A percentile compares a stretch with the other conserved stretches of the same genome.
These are phyloP conservation scores for Giardia duodenalis DNA, from an alignment of 208 protist species.

Conservation along the genomic window DNA sequence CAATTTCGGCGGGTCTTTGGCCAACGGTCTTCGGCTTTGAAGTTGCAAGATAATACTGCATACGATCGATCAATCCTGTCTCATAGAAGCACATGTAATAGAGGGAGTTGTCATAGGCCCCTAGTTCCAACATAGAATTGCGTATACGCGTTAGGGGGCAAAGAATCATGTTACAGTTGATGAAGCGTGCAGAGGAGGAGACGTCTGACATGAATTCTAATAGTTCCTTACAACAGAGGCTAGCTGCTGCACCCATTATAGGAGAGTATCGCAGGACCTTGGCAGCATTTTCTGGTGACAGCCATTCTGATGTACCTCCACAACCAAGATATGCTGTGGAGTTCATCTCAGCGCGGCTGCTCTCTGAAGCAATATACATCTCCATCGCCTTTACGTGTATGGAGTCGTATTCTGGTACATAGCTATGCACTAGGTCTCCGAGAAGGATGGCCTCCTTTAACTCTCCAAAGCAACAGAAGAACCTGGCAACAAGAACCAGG, in stretches of 20 bases:
- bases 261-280: background rate
- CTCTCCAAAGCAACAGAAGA: background rate
- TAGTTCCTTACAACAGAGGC: no score
- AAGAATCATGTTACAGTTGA: background rate
- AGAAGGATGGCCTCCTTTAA: background rate
- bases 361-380: no score
- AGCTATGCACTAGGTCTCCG: no score
- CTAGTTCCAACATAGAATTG: background rate
- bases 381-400: no score
- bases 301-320: background rate
- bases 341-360: no score
- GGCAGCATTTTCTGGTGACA: background rate
- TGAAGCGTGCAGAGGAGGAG: background rate
- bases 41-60: background rate
- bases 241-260: no score
- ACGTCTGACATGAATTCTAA: no score
- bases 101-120: background rate
- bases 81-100: background rate
- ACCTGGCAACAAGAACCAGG: background rate
- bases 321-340: background rate
- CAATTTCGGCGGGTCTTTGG: background rate
- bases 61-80: background rate
- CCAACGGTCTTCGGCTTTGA: background rate
- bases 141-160: background rate
- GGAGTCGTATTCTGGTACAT: no score